Evolutionary conservation across 2,329 filamentous ascomycete species (phyloP).

Genomic region (Botrytis cinerea): DNA sequence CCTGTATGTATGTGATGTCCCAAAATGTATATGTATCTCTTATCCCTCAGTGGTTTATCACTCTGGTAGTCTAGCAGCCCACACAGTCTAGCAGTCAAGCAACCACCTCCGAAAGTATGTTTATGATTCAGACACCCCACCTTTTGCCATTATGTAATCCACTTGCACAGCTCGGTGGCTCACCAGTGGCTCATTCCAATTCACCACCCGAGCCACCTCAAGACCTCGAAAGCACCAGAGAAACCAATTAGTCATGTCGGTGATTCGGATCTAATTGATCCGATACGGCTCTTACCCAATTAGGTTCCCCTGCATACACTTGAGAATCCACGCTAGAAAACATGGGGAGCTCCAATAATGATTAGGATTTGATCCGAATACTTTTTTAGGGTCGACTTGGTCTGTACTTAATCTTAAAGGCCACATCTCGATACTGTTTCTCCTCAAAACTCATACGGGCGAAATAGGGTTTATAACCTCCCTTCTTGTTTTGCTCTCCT

Average conservation of each 20-base stretch:
- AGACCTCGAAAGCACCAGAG: background rate
- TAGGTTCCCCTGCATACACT: background rate
- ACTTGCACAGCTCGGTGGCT: background rate
- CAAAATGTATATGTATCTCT: background rate
- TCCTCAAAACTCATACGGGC: background rate
- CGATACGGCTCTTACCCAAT: background rate
- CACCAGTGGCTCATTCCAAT: background rate
- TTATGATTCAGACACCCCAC: background rate
- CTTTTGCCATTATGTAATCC: background rate
- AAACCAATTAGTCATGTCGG: background rate
- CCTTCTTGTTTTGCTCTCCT: background rate
- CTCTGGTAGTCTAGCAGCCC: background rate
- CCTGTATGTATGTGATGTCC: background rate
- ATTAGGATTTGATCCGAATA: conserved; percentile 7
- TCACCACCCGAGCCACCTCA: background rate
- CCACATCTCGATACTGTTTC: conserved; percentile 14
- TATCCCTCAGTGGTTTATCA: no score
- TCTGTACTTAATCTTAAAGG: conserved; percentile 14
- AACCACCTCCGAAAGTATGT: background rate
- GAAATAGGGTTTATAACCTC: background rate
- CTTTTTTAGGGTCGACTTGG: background rate
- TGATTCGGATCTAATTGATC: background rate
- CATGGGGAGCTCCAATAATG: conserved; percentile 19
- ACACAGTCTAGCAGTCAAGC: background rate
- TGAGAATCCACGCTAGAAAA: background rate